A percentile compares a stretch with the other conserved stretches of the same genome.
Evolutionary conservation across 352 stramenopile genomes (phyloP).

Genomic region (Phytophthora ohioensis): DNA sequence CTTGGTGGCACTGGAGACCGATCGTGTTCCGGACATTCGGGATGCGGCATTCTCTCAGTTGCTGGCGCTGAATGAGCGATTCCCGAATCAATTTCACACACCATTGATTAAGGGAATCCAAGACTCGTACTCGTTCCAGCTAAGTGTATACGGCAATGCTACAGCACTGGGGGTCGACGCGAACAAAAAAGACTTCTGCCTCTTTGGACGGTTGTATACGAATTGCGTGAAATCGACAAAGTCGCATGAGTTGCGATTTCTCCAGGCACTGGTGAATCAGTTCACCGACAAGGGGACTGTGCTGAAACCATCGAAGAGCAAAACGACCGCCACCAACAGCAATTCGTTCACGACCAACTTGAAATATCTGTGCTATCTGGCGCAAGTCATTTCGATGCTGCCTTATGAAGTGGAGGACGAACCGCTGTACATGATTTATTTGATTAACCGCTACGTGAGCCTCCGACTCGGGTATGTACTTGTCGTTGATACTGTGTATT

Average conservation of each 20-base stretch:
- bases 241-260: slow-evolving; percentile 62
- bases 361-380: slow-evolving; percentile 83
- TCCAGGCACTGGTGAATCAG: slow-evolving; percentile 74
- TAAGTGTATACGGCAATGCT: slow-evolving; percentile 57
- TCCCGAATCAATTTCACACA: slow-evolving; percentile 57
- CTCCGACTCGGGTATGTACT: slow-evolving; percentile 79
- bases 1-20: slow-evolving; percentile 81
- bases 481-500: slow-evolving; percentile 15
- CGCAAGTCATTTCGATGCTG: slow-evolving; percentile 70
- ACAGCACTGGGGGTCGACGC: slow-evolving; percentile 70
- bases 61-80: slow-evolving; percentile 68
- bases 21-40: slow-evolving; percentile 71
- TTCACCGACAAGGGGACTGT: slow-evolving; percentile 69
- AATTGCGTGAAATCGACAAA: slow-evolving; percentile 60
- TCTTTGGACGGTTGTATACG: slow-evolving; percentile 79
- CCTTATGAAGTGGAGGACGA: slow-evolving; percentile 88
- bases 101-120: slow-evolving; percentile 70
- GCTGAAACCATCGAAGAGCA: slow-evolving; percentile 40
- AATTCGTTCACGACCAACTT: slow-evolving; percentile 32
- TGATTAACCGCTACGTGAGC: slow-evolving; percentile 83
- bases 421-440: slow-evolving; percentile 88
- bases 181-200: slow-evolving; percentile 73
- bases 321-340: slow-evolving; percentile 14
- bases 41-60: slow-evolving; percentile 77
- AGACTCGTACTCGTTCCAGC: slow-evolving; percentile 74